Base-by-base conservation (phyloP, 306 rosid species). In the Pachyrhizus erosus region DNA sequence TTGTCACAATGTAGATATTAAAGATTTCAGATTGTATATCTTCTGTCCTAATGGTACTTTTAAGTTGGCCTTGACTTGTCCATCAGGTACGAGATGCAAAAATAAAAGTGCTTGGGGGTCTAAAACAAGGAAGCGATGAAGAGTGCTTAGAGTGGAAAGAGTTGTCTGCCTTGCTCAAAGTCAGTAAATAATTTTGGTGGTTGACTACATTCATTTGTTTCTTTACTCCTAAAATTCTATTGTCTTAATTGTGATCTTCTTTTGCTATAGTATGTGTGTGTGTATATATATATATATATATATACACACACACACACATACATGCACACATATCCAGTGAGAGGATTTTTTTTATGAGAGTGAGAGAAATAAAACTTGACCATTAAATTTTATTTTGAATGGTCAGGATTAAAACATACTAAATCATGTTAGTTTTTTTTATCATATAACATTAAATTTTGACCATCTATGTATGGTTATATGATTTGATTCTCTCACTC, bases 51-150 rank as follows among this genome's bases (percentile, higher is more conserved):
- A 51, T 79, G 49, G 74, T 83, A 12, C 49, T 78, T 18, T 76
- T 33, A 76, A 73, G 80, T 49, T 81, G 57, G 67, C 80, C 45
- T 55, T 78, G 77, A 45, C 80, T 80, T 79, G 82, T 84, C 65
- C 49, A 65, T 82, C 87, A 96, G 98, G 92, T 96, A 42, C 94
- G 97, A 76, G 99, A 91, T 87, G 91, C 88, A 20, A 96, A 96
- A 88, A 76, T 96, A 26, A 90, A 93, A 88, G 87, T 96, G 78
- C 83, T 96, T 78, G 88, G 83, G 71, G 84, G 91, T 86, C 87
- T 93, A 82, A 92, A 91, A 78, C 98, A 83, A 83, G 97, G 90
- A 75, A 87, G 33, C 1, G 91, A 91, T 61, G 97, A 93, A 82
- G 99, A 96, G 39, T 24, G 70, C 68, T 80, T 78, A 18, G 98